A percentile compares a stretch with the other conserved stretches of the same genome.
phyloP scores from a whole-genome alignment of 768 basidiomycete genomes.

The Pleurotus giganteus region DNA sequence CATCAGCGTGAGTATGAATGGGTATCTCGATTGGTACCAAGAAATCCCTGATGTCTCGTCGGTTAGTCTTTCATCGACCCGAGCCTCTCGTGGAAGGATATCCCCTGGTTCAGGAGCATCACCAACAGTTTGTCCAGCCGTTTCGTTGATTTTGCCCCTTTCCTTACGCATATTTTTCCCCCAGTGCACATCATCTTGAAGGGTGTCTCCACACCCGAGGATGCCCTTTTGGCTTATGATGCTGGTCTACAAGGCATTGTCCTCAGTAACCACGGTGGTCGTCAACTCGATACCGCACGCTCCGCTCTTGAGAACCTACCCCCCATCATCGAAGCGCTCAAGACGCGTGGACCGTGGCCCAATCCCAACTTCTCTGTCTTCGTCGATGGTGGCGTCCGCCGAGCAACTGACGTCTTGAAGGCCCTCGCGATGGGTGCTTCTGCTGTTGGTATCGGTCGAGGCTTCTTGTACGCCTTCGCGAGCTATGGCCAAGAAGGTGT shows the following conservation, averaged over 20 bases:
- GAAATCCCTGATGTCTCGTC: background rate
- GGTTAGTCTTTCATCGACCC: conserved; percentile 92
- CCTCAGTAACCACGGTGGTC: conserved; percentile 82
- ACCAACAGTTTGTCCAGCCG: conserved; percentile 50
- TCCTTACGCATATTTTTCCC: conserved; percentile 32
- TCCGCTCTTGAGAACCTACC: conserved; percentile 88
- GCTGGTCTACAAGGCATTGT: conserved; percentile 71
- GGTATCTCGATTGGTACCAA: background rate
- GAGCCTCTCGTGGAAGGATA: conserved; percentile 79
- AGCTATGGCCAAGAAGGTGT: conserved; percentile 89
- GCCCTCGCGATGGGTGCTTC: conserved; percentile 88
- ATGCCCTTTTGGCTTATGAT: conserved; percentile 84
- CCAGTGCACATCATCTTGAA: conserved; percentile 89
- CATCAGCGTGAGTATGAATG: conserved; percentile 63
- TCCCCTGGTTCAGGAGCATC: conserved; percentile 79
- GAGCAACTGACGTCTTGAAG: conserved; percentile 89
- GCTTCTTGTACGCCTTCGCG: conserved; percentile 86
- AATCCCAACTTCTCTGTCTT: conserved; percentile 82
- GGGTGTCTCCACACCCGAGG: conserved; percentile 54
- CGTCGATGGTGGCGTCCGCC: conserved; percentile 91
- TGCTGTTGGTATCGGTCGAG: conserved; percentile 80
- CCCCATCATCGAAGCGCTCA: conserved; percentile 76
- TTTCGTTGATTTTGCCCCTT: conserved; percentile 17
- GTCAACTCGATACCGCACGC: conserved; percentile 76
- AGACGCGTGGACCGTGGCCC: conserved; percentile 70